phyloP scores from a whole-genome alignment of 2,329 filamentous ascomycete species.

The Ophiostoma ulmi region DNA sequence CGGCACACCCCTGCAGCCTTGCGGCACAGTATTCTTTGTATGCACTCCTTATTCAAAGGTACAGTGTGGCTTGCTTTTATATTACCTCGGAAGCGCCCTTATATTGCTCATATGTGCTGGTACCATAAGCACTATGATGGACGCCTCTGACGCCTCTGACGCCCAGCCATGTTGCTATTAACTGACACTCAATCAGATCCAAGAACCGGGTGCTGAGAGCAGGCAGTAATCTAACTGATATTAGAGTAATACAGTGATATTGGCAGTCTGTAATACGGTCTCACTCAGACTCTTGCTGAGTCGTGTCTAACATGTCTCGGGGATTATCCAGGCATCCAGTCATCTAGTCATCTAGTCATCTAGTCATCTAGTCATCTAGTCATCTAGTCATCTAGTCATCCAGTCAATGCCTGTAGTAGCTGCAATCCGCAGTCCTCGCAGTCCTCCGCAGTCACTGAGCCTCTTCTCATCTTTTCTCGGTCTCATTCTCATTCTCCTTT shows the following conservation, averaged over 20 bases:
- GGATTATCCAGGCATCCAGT: neutral
- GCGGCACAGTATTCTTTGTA: neutral
- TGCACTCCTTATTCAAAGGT: neutral
- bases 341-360: too few species aligned
- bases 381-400: too few species aligned
- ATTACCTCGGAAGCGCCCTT: neutral
- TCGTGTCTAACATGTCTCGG: neutral
- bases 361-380: too few species aligned
- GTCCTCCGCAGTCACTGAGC: neutral
- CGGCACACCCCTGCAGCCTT: neutral
- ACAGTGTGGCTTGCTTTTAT: neutral
- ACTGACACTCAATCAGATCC: neutral
- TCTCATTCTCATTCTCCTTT: neutral
- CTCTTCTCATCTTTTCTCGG: neutral
- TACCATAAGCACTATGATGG: neutral
- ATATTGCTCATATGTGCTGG: neutral
- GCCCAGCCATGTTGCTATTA: neutral
- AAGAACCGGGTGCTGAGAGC: neutral
- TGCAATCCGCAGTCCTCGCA: too few species aligned
- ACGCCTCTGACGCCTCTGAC: neutral
- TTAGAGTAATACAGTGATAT: neutral
- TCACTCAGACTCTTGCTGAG: neutral
- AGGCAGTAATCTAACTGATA: neutral
- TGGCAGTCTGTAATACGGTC: neutral
- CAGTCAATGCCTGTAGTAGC: too few species aligned